Percentiles rank a stretch among this genome's conserved stretches.
phyloP scores from a whole-genome alignment of 179 eudicot genomes.

The Carnegiea gigantea region DNA sequence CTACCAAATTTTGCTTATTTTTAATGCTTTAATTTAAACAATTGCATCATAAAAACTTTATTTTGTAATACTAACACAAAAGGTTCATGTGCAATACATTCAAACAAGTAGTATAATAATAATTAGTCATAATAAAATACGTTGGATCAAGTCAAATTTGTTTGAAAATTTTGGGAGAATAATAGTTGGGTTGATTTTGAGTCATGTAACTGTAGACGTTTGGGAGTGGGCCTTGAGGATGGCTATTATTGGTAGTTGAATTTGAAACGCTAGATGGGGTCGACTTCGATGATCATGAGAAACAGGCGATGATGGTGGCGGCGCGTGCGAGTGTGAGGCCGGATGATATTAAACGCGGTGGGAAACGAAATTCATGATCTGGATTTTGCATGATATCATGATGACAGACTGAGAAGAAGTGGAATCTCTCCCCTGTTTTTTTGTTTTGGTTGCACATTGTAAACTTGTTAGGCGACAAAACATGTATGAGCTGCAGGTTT shows the following conservation, averaged over 20 bases:
- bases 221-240: slow-evolving; percentile 10
- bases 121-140: too few relatives aligned
- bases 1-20: not conserved
- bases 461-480: slow-evolving; percentile 8
- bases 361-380: slow-evolving; percentile 21
- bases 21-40: not conserved
- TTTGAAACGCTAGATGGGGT: slow-evolving; percentile 12
- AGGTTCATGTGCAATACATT: too few relatives aligned
- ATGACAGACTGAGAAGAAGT: slow-evolving; percentile 5
- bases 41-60: not conserved
- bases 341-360: not conserved
- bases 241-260: not conserved
- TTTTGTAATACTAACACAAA: not conserved
- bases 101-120: too few relatives aligned
- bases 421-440: slow-evolving; percentile 8
- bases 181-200: not conserved
- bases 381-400: slow-evolving; percentile 21
- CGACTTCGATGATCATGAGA: slow-evolving; percentile 19
- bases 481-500: slow-evolving; percentile 9
- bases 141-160: not conserved
- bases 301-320: not conserved
- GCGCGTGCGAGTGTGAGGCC: slow-evolving; percentile 31
- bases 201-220: not conserved
- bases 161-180: not conserved
- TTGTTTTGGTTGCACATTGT: not conserved